phyloP scores from a whole-genome alignment of 2,329 filamentous ascomycete species.

The Colletotrichum salicis region DNA sequence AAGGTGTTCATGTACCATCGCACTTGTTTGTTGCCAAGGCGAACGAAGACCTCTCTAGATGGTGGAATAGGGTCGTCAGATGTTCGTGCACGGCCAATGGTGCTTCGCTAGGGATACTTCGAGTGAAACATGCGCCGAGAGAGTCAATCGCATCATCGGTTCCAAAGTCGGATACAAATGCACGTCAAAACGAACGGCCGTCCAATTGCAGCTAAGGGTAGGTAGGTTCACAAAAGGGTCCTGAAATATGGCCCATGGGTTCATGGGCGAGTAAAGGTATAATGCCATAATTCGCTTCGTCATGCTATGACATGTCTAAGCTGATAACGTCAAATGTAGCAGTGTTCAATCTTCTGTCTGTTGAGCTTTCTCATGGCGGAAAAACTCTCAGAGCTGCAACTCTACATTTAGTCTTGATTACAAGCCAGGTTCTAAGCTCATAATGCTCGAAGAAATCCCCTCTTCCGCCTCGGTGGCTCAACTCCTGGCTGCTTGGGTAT shows the following conservation, averaged over 20 bases:
- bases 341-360: too few species aligned
- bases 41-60: not conserved
- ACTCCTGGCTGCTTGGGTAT: conserved; percentile 20
- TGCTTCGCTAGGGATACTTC: not conserved
- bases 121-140: not conserved
- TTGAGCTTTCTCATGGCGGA: too few species aligned
- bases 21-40: not conserved
- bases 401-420: too few species aligned
- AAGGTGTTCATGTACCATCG: not conserved
- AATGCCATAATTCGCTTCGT: not conserved
- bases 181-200: not conserved
- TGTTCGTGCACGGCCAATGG: not conserved
- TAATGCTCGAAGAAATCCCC: conserved; percentile 16
- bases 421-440: not conserved
- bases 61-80: not conserved
- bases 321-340: too few species aligned
- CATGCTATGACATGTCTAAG: too few species aligned
- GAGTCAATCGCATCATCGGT: not conserved
- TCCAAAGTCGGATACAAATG: not conserved
- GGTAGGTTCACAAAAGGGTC: not conserved
- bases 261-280: not conserved
- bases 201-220: not conserved
- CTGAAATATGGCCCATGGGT: not conserved
- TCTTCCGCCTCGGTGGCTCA: conserved; percentile 16
- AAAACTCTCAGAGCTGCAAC: not conserved